These are phyloP conservation scores for Saturnispora ahearnii DNA, from an alignment of 805 yeast genomes.

Conservation along the genomic window DNA sequence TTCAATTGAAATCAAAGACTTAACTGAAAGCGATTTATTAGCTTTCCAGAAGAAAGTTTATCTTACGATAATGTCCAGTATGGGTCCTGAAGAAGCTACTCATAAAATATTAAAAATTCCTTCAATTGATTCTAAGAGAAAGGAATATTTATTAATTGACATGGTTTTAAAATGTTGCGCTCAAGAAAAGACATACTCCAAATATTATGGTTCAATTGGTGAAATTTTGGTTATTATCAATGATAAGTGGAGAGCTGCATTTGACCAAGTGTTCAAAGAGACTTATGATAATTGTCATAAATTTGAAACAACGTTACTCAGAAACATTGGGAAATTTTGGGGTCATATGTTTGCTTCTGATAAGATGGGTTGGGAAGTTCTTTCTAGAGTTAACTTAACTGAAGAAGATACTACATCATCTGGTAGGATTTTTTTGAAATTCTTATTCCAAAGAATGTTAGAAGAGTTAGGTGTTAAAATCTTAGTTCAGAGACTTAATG, in stretches of 20 bases:
- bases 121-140: constrained; percentile 30
- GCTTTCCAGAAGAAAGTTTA: constrained; percentile 72
- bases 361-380: constrained; percentile 52
- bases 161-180: constrained; percentile 74
- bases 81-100: constrained; percentile 88
- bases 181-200: constrained; percentile 80
- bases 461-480: constrained; percentile 60
- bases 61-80: constrained; percentile 75
- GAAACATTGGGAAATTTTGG: constrained; percentile 77
- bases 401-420: constrained; percentile 74
- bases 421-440: constrained; percentile 70
- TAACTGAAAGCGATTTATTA: constrained; percentile 56
- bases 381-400: constrained; percentile 49
- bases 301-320: constrained; percentile 59
- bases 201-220: constrained; percentile 71
- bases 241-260: constrained; percentile 48
- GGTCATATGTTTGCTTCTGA: constrained; percentile 76
- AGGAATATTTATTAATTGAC: constrained; percentile 51
- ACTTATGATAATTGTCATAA: constrained; percentile 54
- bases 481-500: constrained; percentile 42
- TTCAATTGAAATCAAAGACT: constrained; percentile 41
- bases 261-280: constrained; percentile 42
- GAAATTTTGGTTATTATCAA: constrained; percentile 50
- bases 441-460: constrained; percentile 68
- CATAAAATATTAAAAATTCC: constrained; percentile 62